These are phyloP conservation scores for Alternaria gaisen DNA, from an alignment of 2,329 filamentous ascomycete genomes.

Conservation along the genomic window DNA sequence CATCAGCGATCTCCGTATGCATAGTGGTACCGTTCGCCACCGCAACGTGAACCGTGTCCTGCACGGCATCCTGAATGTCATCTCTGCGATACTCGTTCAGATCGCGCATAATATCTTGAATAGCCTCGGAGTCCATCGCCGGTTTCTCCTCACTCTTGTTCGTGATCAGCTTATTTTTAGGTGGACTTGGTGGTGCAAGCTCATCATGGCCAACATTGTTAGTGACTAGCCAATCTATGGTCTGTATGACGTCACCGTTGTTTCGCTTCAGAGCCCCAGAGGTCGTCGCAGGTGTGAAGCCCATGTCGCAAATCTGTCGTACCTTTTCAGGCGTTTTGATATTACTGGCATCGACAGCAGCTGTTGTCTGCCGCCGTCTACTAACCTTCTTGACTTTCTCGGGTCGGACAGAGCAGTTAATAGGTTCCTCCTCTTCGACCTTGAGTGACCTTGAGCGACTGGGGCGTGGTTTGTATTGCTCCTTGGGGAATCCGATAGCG, in stretches of 20 bases:
- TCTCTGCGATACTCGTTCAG: constrained; percentile 15
- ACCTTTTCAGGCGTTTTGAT: constrained; percentile 42
- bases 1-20: not conserved
- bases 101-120: constrained; percentile 14
- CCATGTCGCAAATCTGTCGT: constrained; percentile 47
- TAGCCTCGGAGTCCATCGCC: constrained; percentile 5
- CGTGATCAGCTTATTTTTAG: constrained; percentile 10
- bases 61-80: not conserved
- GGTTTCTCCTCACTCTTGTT: not conserved
- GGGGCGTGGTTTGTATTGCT: constrained; percentile 49
- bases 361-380: constrained; percentile 38
- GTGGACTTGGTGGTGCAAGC: constrained; percentile 33
- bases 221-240: constrained; percentile 45
- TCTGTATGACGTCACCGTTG: constrained; percentile 40
- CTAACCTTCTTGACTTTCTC: constrained; percentile 36
- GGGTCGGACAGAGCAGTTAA: constrained; percentile 43
- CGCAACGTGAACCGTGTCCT: not conserved
- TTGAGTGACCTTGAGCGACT: constrained; percentile 49
- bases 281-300: constrained; percentile 45
- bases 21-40: not conserved
- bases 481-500: constrained; percentile 37
- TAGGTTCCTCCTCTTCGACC: constrained; percentile 24
- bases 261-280: constrained; percentile 36
- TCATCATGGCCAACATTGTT: constrained; percentile 41
- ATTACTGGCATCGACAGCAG: constrained; percentile 7